Percentiles rank a stretch among this genome's conserved stretches.
phyloP scores from a whole-genome alignment of 306 rosid genomes.

The Vigna hirtella region DNA sequence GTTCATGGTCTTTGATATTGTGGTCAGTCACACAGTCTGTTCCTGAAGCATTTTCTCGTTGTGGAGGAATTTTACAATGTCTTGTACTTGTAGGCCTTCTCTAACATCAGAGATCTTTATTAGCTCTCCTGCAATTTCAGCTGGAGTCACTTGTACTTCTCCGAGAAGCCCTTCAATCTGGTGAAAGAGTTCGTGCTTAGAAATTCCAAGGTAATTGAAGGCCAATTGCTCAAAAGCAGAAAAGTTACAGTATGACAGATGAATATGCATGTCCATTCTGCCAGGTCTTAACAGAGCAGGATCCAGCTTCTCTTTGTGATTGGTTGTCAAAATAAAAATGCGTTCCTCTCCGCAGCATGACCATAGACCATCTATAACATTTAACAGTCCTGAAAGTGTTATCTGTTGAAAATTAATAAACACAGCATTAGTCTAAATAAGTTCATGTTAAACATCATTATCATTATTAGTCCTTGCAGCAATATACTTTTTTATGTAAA shows the following conservation, averaged over 20 bases:
- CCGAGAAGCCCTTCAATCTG: slow-evolving; percentile 49
- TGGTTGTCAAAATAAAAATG: slow-evolving; percentile 55
- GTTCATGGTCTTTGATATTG: too few relatives aligned
- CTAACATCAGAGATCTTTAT: slow-evolving; percentile 41
- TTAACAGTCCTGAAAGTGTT: slow-evolving; percentile 58
- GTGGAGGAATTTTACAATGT: slow-evolving; percentile 41
- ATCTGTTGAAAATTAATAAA: too few relatives aligned
- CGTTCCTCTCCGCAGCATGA: slow-evolving; percentile 56
- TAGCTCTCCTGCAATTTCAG: slow-evolving; percentile 60
- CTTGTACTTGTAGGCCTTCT: slow-evolving; percentile 44
- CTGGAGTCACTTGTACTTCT: slow-evolving; percentile 56
- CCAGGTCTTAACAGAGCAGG: slow-evolving; percentile 69
- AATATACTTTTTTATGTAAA: too few relatives aligned
- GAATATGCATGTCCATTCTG: slow-evolving; percentile 62
- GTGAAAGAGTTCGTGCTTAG: slow-evolving; percentile 49
- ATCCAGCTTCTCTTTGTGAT: slow-evolving; percentile 53
- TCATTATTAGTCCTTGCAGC: too few relatives aligned
- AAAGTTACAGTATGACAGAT: slow-evolving; percentile 48
- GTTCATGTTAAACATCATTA: too few relatives aligned
- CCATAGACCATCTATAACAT: slow-evolving; percentile 57
- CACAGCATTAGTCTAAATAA: too few relatives aligned
- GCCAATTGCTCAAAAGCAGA: slow-evolving; percentile 48
- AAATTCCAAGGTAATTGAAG: slow-evolving; percentile 38
- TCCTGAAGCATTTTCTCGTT: slow-evolving; percentile 7
- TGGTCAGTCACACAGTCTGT: neutral